Evolutionary conservation across 140 eudicot genomes (phyloP).

Genomic region (Oenanthe javanica): DNA sequence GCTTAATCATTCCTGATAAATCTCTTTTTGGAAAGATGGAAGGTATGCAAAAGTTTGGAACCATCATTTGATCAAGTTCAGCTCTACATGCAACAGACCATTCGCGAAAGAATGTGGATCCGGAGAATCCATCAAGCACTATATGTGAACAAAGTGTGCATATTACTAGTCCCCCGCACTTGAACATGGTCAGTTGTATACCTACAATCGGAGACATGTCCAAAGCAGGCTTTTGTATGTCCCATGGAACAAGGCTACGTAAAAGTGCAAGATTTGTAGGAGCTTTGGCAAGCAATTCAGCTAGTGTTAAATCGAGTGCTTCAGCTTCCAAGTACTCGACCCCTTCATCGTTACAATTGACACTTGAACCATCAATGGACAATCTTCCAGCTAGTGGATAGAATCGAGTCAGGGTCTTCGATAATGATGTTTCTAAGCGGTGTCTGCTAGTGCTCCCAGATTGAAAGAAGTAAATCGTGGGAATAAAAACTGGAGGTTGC

Average conservation of each 20-base stretch:
- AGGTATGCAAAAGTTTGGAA: not conserved
- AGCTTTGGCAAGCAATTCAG: conserved; percentile 1
- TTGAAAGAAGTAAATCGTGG: not conserved
- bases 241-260: conserved; percentile 4
- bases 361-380: not conserved
- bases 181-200: conserved; percentile 1
- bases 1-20: not conserved
- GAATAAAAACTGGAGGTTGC: not conserved
- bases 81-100: conserved; percentile 1
- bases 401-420: not conserved
- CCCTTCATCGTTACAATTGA: conserved; percentile 1
- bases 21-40: not conserved
- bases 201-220: not conserved
- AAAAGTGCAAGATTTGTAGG: not conserved
- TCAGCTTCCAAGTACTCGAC: conserved; percentile 4
- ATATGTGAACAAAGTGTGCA: not conserved
- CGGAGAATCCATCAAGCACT: not conserved
- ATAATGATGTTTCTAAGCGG: conserved; percentile 1
- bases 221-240: not conserved
- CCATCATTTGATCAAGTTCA: not conserved
- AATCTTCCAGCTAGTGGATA: not conserved
- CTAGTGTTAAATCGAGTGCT: not conserved
- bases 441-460: not conserved
- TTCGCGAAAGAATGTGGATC: not conserved
- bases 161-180: conserved; percentile 1